phyloP scores from a whole-genome alignment of 495 filamentous ascomycete species.

The Lineolata rhizophorae region DNA sequence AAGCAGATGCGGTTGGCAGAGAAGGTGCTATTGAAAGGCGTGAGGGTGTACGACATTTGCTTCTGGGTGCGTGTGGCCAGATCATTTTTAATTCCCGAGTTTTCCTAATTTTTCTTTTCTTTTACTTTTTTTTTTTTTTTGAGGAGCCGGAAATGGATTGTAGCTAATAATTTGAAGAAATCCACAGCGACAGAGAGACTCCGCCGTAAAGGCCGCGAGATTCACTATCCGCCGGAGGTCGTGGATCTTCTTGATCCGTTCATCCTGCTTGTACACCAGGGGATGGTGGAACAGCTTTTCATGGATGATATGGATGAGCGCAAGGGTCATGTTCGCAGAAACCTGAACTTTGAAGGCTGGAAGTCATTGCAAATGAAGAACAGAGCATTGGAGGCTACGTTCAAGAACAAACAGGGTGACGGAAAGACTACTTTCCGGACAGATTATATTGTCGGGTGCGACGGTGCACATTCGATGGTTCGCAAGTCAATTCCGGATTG shows the following conservation, averaged over 20 bases:
- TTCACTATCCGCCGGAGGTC: slow-evolving; percentile 46
- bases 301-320: slow-evolving; percentile 37
- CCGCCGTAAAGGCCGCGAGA: slow-evolving; percentile 42
- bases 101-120: no score
- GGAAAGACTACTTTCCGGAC: no score
- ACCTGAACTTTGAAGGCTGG: slow-evolving; percentile 21
- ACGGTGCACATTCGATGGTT: slow-evolving; percentile 22
- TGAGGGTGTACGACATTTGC: slow-evolving; percentile 45
- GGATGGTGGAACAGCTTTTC: slow-evolving; percentile 47
- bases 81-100: background rate
- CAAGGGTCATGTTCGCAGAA: slow-evolving; percentile 32
- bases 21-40: slow-evolving; percentile 34
- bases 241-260: slow-evolving; percentile 52
- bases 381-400: no score
- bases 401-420: no score
- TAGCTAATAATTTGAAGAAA: slow-evolving; percentile 18
- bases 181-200: slow-evolving; percentile 30
- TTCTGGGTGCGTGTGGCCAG: slow-evolving; percentile 32
- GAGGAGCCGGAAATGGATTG: background rate
- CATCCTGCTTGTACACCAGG: slow-evolving; percentile 52
- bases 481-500: slow-evolving; percentile 37
- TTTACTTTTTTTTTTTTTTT: no score
- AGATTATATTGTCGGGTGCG: slow-evolving; percentile 13
- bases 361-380: no score
- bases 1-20: slow-evolving; percentile 47